A percentile compares a stretch with the other conserved stretches of the same genome.
Evolutionary conservation across 2,329 filamentous ascomycete species (phyloP).

Genomic region (Arthrobotrys sphaeroides): DNA sequence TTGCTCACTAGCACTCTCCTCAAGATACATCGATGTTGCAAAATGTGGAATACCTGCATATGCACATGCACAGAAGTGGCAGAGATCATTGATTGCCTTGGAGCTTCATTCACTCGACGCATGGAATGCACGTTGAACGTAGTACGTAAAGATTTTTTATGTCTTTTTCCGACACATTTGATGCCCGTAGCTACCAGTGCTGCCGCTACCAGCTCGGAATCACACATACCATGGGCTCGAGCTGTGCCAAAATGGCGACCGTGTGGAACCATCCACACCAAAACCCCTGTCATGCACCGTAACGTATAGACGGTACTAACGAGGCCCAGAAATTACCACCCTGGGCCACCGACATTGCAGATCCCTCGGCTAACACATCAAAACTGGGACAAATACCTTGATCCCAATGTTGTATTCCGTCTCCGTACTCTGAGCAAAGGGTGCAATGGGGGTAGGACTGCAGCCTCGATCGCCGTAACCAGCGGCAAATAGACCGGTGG

Average conservation of each 20-base stretch:
- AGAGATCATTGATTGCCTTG: background rate
- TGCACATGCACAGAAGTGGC: too few species aligned
- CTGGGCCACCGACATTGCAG: background rate
- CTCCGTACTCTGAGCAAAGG: background rate
- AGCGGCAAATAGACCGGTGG: background rate
- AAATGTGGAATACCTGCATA: background rate
- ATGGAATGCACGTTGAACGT: background rate
- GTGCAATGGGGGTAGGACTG: background rate
- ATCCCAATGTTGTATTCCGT: background rate
- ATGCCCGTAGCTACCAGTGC: background rate
- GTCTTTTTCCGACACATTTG: background rate
- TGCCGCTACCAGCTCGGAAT: background rate
- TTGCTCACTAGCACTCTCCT: too few species aligned
- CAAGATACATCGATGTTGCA: too few species aligned
- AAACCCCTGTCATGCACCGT: background rate
- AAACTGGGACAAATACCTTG: background rate
- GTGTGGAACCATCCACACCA: background rate
- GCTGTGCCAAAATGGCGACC: background rate
- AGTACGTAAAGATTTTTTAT: background rate
- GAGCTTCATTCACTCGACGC: too few species aligned
- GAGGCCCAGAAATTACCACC: background rate
- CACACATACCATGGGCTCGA: background rate
- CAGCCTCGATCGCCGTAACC: background rate
- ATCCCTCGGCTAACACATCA: background rate
- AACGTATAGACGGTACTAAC: background rate